Conservation (phyloP, 768 basidiomycete species). For the Atractiella rhizophila region DNA sequence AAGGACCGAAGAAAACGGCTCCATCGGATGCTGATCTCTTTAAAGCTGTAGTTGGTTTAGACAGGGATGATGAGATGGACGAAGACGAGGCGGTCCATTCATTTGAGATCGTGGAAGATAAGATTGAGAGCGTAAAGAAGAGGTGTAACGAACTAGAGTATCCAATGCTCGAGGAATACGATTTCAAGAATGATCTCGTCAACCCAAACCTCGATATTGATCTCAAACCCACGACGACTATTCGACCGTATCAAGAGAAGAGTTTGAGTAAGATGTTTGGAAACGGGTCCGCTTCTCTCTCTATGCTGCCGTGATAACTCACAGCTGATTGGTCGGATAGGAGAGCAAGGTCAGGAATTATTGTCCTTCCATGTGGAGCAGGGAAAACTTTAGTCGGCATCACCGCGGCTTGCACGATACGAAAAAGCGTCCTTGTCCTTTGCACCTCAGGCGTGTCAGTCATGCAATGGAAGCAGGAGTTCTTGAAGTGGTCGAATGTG, state of each 20-base stretch:
- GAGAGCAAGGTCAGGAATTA: slow-evolving; percentile 90
- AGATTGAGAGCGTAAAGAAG: slow-evolving; percentile 90
- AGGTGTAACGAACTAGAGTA: slow-evolving; percentile 90
- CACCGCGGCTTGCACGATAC: slow-evolving; percentile 95
- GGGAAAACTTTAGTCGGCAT: slow-evolving; percentile 99
- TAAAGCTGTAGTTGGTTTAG: slow-evolving; percentile 86
- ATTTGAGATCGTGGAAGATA: slow-evolving; percentile 78
- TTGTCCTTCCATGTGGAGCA: slow-evolving; percentile 91
- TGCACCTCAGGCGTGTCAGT: slow-evolving; percentile 64
- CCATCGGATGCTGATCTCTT: slow-evolving; percentile 50
- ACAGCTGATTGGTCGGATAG: slow-evolving; percentile 28
- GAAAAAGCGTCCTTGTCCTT: slow-evolving; percentile 88
- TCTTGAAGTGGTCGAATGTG: slow-evolving; percentile 96
- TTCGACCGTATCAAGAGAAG: slow-evolving; percentile 95
- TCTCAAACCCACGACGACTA: slow-evolving; percentile 87
- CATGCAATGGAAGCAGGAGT: slow-evolving; percentile 97
- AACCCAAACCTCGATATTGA: slow-evolving; percentile 96
- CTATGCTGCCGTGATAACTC: not conserved
- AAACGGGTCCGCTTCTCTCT: slow-evolving; percentile 41
- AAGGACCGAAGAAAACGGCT: slow-evolving; percentile 2
- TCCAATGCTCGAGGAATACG: slow-evolving; percentile 96
- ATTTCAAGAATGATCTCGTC: slow-evolving; percentile 86
- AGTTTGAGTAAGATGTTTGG: slow-evolving; percentile 99
- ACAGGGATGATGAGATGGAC: slow-evolving; percentile 73
- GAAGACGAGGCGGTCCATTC: slow-evolving; percentile 94